Evolutionary conservation across 805 yeast species (phyloP).

Genomic region (Kluyveromyces starmeri): DNA sequence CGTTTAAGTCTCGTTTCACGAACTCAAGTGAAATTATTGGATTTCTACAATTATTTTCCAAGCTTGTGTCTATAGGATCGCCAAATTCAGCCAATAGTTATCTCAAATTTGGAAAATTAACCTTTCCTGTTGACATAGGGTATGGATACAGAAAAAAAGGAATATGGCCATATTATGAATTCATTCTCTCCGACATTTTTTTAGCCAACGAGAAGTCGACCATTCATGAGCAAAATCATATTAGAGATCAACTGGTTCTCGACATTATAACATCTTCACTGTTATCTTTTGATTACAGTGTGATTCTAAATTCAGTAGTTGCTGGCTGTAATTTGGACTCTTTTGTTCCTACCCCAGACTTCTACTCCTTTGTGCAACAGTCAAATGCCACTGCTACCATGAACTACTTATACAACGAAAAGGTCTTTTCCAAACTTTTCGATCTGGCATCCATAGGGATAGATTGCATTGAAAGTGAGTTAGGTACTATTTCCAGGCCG

Average conservation of each 20-base stretch:
- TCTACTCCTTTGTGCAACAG: constrained; percentile 44
- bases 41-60: constrained; percentile 46
- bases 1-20: constrained; percentile 38
- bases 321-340: constrained; percentile 42
- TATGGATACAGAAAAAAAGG: constrained; percentile 52
- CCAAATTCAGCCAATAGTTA: constrained; percentile 17
- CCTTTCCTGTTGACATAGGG: constrained; percentile 62
- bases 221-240: constrained; percentile 27
- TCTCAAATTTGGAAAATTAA: constrained; percentile 35
- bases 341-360: constrained; percentile 36
- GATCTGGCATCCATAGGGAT: constrained; percentile 48
- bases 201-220: constrained; percentile 36
- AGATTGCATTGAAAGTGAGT: constrained; percentile 36
- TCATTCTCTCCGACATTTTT: constrained; percentile 57
- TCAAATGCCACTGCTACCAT: constrained; percentile 65
- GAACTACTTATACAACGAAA: constrained; percentile 53
- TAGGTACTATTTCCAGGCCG: constrained; percentile 19
- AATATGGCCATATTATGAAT: constrained; percentile 73
- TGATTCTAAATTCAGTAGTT: constrained; percentile 45
- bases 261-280: constrained; percentile 42
- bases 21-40: constrained; percentile 51
- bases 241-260: constrained; percentile 48
- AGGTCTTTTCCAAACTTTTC: constrained; percentile 48
- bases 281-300: constrained; percentile 41
- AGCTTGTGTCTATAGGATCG: constrained; percentile 30